These are phyloP conservation scores for Triticum timopheevii DNA, from an alignment of 176 grass and related monocot genomes.

Conservation along the genomic window DNA sequence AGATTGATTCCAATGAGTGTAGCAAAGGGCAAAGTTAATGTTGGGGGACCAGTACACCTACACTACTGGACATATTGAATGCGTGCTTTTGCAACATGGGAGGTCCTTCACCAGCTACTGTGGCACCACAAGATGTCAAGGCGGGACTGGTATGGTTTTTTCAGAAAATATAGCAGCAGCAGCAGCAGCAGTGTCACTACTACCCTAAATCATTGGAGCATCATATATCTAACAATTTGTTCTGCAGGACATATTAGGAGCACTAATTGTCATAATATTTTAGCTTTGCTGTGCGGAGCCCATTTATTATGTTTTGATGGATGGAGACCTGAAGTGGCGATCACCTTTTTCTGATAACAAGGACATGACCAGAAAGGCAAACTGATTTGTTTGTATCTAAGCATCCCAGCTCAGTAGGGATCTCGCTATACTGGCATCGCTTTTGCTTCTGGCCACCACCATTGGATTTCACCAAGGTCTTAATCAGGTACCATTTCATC, in stretches of 20 bases:
- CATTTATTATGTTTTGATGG: constrained; percentile 42
- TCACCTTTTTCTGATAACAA: constrained; percentile 27
- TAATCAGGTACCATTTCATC: constrained; percentile 36
- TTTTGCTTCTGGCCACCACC: constrained; percentile 35
- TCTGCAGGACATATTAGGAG: constrained; percentile 29
- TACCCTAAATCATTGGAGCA: constrained; percentile 32
- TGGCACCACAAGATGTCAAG: constrained; percentile 40
- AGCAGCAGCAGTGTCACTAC: constrained; percentile 31
- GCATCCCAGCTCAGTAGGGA: constrained; percentile 25
- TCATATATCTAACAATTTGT: constrained; percentile 44
- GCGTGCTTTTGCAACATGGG: constrained; percentile 64
- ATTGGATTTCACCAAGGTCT: constrained; percentile 26
- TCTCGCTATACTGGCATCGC: constrained; percentile 14
- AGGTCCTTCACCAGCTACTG: constrained; percentile 58
- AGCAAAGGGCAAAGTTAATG: constrained; percentile 50
- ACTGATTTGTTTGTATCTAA: constrained; percentile 29
- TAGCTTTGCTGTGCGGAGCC: constrained; percentile 19
- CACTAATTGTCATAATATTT: constrained; percentile 41
- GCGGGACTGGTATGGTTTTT: constrained; percentile 26
- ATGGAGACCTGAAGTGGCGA: constrained; percentile 28
- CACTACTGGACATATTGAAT: constrained; percentile 65
- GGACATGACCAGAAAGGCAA: constrained; percentile 31
- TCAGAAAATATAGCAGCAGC: constrained; percentile 39
- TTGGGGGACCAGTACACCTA: constrained; percentile 64
- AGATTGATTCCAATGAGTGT: constrained; percentile 39